Evolutionary conservation across 1,284 basidiomycete genomes (phyloP), one percentile per base, ranked within the genome.

Genomic region (Crepidotus sp.): DNA sequence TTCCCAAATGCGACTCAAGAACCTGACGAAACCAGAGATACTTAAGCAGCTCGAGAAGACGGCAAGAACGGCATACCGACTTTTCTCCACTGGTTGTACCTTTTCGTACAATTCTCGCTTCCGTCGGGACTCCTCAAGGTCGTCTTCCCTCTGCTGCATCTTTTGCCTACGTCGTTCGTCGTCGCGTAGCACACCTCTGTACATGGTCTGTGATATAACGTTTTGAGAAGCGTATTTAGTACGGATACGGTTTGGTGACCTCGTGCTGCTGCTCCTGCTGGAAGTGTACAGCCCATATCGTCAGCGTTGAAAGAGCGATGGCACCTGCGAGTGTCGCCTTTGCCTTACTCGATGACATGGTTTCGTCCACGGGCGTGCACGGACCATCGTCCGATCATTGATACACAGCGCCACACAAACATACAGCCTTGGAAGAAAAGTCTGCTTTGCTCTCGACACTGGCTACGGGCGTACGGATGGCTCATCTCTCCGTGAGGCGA

Each of bases 251-350:
- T 34, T 9, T 25, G 59, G 64, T 40, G 52, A 93, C 94, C 57
- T 92, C 80, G 44, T 83, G 81, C 62, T 98, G 94, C 56, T 79
- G 74, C 33, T 76, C 69, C 63, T 98, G 95, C 51, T 95, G 76
- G 57, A 75, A 86, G 61, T 98, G 95, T 5, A 98, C 95, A 15
- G 81, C 90, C 78, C 83, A 94, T 57, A 98, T 80, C 5, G 86
- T 89, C 24, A 79, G 63, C 1, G 72, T 73, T 10, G 86, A 80
- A 41, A 86, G 62, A 6, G 77, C 55, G 40, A 89, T 63, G 3
- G 92, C 81, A n/a, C 69, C 73, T 24, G 69, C 65, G 22, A 98
- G 73, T 4, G 92, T 89, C 32, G 74, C 63, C 62, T 89, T 92
- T 17, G 94, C 86, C 40, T 73, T 71, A 45, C 77, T 70, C 46